phyloP scores from a whole-genome alignment of 2,329 filamentous ascomycete species.

The Calonectria honghensis region DNA sequence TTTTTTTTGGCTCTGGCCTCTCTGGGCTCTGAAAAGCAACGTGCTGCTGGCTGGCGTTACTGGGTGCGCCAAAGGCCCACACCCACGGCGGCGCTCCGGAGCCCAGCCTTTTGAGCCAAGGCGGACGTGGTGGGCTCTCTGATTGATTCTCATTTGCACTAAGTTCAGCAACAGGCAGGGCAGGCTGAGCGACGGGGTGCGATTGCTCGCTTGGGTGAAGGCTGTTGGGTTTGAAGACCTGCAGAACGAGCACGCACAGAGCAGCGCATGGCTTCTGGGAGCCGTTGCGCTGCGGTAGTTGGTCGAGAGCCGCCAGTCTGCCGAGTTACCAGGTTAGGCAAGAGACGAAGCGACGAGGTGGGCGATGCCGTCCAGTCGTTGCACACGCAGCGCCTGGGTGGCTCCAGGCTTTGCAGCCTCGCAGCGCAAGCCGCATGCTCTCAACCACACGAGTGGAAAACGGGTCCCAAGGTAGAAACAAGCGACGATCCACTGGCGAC shows the following conservation, averaged over 20 bases:
- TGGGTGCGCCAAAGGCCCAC: constrained; percentile 46
- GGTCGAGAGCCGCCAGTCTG: constrained; percentile 24
- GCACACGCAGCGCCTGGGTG: constrained; percentile 10
- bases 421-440: constrained; percentile 8
- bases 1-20: neutral
- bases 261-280: constrained; percentile 1
- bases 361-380: constrained; percentile 26
- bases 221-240: constrained; percentile 7
- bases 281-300: constrained; percentile 36
- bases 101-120: constrained; percentile 43
- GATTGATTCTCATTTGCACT: constrained; percentile 36
- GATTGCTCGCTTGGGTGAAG: constrained; percentile 16
- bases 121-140: constrained; percentile 22
- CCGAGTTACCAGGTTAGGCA: constrained; percentile 33
- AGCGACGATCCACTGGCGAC: constrained; percentile 18
- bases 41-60: constrained; percentile 48
- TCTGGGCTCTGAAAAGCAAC: constrained; percentile 29
- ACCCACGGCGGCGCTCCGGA: constrained; percentile 41
- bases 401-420: constrained; percentile 21
- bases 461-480: constrained; percentile 10
- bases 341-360: constrained; percentile 24
- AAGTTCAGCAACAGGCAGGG: constrained; percentile 17
- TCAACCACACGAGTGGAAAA: constrained; percentile 25
- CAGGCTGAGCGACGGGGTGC: neutral
- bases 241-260: constrained; percentile 6